Conservation (phyloP, 2,329 filamentous ascomycete genomes). For the Diaporthe longicolla region DNA sequence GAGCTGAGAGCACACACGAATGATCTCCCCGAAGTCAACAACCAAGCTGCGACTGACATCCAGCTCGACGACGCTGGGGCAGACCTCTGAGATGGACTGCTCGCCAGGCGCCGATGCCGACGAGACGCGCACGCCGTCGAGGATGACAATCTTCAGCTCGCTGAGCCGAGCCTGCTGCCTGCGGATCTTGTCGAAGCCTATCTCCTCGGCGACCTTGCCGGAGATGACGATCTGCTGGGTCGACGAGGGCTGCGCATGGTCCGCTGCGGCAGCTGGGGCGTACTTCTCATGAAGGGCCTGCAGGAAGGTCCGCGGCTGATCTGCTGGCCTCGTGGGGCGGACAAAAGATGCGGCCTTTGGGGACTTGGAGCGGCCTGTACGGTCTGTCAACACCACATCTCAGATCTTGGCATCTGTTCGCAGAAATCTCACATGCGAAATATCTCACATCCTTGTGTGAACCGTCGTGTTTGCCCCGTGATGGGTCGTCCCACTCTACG, state of each 20-base stretch:
- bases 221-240: slow-evolving; percentile 75
- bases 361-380: slow-evolving; percentile 71
- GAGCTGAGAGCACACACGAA: slow-evolving; percentile 79
- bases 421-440: slow-evolving; percentile 79
- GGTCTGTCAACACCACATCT: neutral
- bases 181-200: slow-evolving; percentile 95
- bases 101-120: slow-evolving; percentile 53
- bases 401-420: slow-evolving; percentile 24
- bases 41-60: slow-evolving; percentile 91
- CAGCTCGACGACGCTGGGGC: slow-evolving; percentile 80
- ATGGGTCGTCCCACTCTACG: slow-evolving; percentile 94
- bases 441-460: slow-evolving; percentile 84
- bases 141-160: slow-evolving; percentile 83
- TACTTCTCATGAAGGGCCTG: slow-evolving; percentile 89
- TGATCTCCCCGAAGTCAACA: slow-evolving; percentile 75
- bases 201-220: slow-evolving; percentile 90
- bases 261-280: slow-evolving; percentile 67
- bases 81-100: slow-evolving; percentile 63
- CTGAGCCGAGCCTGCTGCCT: slow-evolving; percentile 82
- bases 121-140: slow-evolving; percentile 81
- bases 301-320: slow-evolving; percentile 80
- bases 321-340: slow-evolving; percentile 79
- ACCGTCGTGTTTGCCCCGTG: slow-evolving; percentile 91
- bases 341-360: slow-evolving; percentile 88
- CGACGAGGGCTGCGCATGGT: slow-evolving; percentile 47